Evolutionary conservation across 169 alveolate genomes (phyloP).

Genomic region (Eimeria brunetti): DNA sequence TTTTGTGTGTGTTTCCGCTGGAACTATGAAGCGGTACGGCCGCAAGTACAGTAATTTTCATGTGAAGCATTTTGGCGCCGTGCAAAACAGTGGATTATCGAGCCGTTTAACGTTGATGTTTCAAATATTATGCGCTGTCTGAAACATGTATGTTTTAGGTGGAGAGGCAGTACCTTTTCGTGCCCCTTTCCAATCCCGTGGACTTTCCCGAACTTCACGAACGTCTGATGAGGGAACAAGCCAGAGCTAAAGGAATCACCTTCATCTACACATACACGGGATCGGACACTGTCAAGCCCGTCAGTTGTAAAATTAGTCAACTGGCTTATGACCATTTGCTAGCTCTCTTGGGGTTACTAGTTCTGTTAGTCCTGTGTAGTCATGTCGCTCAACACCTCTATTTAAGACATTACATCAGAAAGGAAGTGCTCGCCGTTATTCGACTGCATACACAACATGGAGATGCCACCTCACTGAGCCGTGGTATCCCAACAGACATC

Average conservation of each 20-base stretch:
- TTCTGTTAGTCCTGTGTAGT: neutral
- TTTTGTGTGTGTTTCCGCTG: neutral
- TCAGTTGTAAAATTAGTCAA: slow-evolving; percentile 1
- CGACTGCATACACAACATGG: slow-evolving; percentile 24
- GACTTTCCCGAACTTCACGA: slow-evolving; percentile 56
- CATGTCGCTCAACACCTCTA: slow-evolving; percentile 17
- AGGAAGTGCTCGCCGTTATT: slow-evolving; percentile 31
- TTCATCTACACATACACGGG: slow-evolving; percentile 40
- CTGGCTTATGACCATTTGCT: slow-evolving; percentile 8
- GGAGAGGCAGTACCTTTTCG: slow-evolving; percentile 32
- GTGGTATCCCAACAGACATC: slow-evolving; percentile 32
- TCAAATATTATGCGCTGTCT: neutral
- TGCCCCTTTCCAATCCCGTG: slow-evolving; percentile 50
- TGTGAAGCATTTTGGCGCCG: neutral
- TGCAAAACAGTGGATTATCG: neutral
- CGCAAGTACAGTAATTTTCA: neutral
- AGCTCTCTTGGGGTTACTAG: neutral
- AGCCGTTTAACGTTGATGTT: too few relatives aligned
- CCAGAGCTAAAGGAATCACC: slow-evolving; percentile 45
- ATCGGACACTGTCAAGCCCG: slow-evolving; percentile 1
- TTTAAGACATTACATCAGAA: slow-evolving; percentile 2
- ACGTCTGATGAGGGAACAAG: slow-evolving; percentile 53
- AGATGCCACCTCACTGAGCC: neutral
- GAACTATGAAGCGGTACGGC: neutral
- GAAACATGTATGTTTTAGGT: slow-evolving; percentile 9